Conservation (phyloP, 2,329 filamentous ascomycete species). For the Diaporthe sp. region DNA sequence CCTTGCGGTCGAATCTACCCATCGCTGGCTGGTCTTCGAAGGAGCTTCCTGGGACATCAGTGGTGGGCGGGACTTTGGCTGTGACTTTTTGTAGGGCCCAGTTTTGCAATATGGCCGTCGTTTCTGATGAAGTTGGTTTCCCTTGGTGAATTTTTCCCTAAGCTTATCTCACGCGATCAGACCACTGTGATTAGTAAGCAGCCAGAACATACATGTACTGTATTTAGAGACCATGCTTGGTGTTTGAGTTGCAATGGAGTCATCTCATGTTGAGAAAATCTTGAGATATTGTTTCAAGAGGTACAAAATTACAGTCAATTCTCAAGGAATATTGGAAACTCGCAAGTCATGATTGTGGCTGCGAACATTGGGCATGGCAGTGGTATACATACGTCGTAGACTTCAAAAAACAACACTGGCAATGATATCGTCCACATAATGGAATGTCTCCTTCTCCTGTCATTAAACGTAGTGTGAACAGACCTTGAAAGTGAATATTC, state of each 20-base stretch:
- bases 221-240: neutral
- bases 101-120: neutral
- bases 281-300: no score
- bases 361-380: neutral
- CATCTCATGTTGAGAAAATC: no score
- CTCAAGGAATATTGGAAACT: neutral
- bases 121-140: neutral
- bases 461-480: rapidly evolving
- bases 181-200: constrained; percentile 3
- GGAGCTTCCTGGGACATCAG: neutral
- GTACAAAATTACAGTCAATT: rapidly evolving
- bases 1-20: constrained; percentile 33
- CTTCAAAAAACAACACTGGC: no score
- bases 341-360: no score
- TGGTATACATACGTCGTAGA: no score
- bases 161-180: constrained; percentile 16
- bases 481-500: no score
- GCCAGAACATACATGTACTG: no score
- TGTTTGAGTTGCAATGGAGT: neutral
- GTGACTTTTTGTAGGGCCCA: neutral
- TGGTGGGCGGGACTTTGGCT: neutral
- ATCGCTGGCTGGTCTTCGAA: neutral
- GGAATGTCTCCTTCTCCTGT: neutral
- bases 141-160: constrained; percentile 1
- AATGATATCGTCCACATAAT: neutral